Conservation (phyloP, 495 filamentous ascomycete genomes). For the Neurospora sp. region DNA sequence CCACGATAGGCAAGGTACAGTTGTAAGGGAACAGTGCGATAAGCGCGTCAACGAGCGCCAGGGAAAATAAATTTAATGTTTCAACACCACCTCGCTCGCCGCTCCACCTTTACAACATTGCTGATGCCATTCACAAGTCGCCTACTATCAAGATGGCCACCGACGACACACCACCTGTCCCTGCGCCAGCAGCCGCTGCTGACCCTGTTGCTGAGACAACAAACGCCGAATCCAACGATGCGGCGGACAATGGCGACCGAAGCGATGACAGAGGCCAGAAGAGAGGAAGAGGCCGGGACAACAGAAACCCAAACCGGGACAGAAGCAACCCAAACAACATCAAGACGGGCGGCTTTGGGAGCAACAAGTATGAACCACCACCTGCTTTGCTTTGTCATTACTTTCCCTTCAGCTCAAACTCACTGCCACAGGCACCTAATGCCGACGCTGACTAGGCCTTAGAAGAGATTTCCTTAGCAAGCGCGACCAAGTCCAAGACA, state of each 20-base stretch:
- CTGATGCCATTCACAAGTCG: not conserved
- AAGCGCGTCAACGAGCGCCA: not conserved
- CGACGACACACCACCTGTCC: constrained; percentile 8
- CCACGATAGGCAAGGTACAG: not conserved
- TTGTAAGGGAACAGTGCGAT: not conserved
- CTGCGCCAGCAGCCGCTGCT: not conserved
- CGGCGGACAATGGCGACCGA: constrained; percentile 9
- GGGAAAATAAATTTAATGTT: not conserved
- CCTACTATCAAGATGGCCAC: constrained; percentile 8
- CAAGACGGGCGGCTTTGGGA: constrained; percentile 14
- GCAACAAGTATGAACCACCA: constrained; percentile 11
- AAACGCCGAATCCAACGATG: not conserved
- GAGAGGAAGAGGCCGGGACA: constrained; percentile 7
- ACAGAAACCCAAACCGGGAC: constrained; percentile 7
- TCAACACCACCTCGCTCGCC: not conserved
- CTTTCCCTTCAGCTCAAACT: not conserved
- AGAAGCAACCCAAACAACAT: constrained; percentile 8
- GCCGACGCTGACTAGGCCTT: constrained; percentile 19
- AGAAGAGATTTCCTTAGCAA: constrained; percentile 39
- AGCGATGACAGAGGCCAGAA: not conserved
- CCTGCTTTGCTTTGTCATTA: not conserved
- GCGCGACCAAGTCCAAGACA: constrained; percentile 47
- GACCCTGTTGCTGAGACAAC: not conserved
- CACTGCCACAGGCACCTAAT: constrained; percentile 3
- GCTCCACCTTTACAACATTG: not conserved